A percentile compares a stretch with the other conserved stretches of the same genome.
Conservation (phyloP, 1,284 basidiomycete species). For the Moesziomyces globuligerus region DNA sequence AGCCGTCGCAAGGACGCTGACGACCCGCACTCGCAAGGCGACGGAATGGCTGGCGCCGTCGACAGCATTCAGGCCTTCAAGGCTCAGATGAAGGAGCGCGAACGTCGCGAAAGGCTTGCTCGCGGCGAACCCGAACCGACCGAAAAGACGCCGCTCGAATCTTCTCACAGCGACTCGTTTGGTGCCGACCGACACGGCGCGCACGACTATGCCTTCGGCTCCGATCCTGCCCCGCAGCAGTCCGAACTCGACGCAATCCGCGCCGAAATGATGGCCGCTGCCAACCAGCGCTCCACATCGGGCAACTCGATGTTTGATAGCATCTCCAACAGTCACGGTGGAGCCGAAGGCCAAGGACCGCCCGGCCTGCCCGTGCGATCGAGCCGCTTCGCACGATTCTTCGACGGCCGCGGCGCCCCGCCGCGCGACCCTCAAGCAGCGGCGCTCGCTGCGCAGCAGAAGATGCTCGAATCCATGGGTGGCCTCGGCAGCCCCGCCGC, state of each 20-base stretch:
- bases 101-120: constrained; percentile 71
- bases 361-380: constrained; percentile 57
- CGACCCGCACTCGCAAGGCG: constrained; percentile 8
- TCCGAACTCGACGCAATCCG: constrained; percentile 39
- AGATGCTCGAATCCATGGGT: constrained; percentile 47
- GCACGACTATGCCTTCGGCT: constrained; percentile 21
- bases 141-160: constrained; percentile 2
- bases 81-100: constrained; percentile 84
- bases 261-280: constrained; percentile 44
- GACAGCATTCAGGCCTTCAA: constrained; percentile 91
- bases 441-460: constrained; percentile 57
- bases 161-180: constrained; percentile 6
- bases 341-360: constrained; percentile 25
- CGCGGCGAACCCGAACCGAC: constrained; percentile 28
- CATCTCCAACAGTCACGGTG: constrained; percentile 51
- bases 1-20: constrained; percentile 31
- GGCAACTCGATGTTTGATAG: constrained; percentile 47
- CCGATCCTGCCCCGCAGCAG: constrained; percentile 20
- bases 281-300: constrained; percentile 38
- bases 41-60: constrained; percentile 39
- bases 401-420: constrained; percentile 46
- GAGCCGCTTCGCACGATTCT: constrained; percentile 66
- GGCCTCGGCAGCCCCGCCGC: too few relatives aligned
- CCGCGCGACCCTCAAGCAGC: constrained; percentile 52
- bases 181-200: constrained; percentile 27